Evolutionary conservation across 177 flowering plant genomes (phyloP).

Genomic region (Vitis hybrid): DNA sequence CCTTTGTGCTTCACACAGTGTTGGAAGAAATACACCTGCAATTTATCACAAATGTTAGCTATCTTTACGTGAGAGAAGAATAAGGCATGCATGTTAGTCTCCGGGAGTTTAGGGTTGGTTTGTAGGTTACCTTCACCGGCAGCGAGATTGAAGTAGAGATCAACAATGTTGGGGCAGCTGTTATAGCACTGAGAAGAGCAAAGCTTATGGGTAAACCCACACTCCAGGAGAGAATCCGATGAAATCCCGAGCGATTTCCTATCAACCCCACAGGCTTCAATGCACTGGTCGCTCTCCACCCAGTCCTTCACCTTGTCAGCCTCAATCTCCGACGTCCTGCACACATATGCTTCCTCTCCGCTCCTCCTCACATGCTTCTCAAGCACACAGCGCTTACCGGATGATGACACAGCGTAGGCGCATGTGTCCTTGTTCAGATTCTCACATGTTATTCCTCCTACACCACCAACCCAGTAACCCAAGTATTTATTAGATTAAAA

Average conservation of each 20-base stretch:
- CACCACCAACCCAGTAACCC: constrained; percentile 5
- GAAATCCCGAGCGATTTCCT: constrained; percentile 42
- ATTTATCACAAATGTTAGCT: not conserved
- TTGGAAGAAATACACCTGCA: constrained; percentile 50
- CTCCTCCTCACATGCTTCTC: constrained; percentile 38
- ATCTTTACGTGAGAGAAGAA: not conserved
- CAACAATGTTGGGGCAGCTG: constrained; percentile 48
- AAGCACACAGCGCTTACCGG: constrained; percentile 43
- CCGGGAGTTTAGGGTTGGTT: not conserved
- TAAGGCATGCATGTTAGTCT: too few relatives aligned
- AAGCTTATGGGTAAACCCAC: constrained; percentile 34
- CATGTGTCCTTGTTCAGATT: constrained; percentile 29
- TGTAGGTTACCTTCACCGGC: constrained; percentile 47
- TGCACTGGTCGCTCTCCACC: constrained; percentile 43
- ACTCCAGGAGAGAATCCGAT: constrained; percentile 45
- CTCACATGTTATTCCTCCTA: constrained; percentile 34
- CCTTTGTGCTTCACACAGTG: constrained; percentile 37
- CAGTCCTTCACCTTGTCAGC: constrained; percentile 29
- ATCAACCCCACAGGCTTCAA: constrained; percentile 43
- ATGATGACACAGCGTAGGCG: constrained; percentile 44
- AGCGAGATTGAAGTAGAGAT: constrained; percentile 53
- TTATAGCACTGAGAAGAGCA: constrained; percentile 48
- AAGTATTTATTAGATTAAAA: too few relatives aligned
- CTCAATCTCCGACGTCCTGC: constrained; percentile 40
- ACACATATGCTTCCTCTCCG: constrained; percentile 33